Conservation (phyloP, 2,329 filamentous ascomycete genomes). For the Cladophialophora chaetospira region DNA sequence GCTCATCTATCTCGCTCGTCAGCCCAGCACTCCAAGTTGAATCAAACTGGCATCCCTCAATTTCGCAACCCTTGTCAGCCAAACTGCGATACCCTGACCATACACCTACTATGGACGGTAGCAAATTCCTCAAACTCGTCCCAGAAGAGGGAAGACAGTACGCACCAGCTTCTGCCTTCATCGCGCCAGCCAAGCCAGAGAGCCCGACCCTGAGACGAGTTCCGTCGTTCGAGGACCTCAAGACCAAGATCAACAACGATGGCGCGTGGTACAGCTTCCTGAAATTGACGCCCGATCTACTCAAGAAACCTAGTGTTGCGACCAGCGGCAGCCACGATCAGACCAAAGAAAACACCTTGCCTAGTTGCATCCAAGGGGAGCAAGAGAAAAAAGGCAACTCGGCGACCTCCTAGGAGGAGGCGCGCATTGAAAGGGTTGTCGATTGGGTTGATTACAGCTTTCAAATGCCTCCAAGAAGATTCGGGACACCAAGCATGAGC, state of each 20-base stretch:
- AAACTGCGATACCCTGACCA: background rate
- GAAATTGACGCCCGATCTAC: conserved; percentile 2
- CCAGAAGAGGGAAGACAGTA: background rate
- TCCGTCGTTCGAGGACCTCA: background rate
- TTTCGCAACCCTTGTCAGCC: background rate
- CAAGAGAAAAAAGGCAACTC: too few relatives aligned
- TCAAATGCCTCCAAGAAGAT: too few relatives aligned
- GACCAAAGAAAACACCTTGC: too few relatives aligned
- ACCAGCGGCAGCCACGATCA: too few relatives aligned
- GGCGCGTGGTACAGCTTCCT: background rate
- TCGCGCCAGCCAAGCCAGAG: background rate
- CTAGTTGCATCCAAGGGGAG: too few relatives aligned
- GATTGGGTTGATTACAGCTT: too few relatives aligned
- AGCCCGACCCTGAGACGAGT: background rate
- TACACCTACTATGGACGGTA: background rate
- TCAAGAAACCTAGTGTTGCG: too few relatives aligned
- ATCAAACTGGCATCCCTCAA: background rate
- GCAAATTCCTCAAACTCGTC: background rate
- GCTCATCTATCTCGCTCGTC: background rate
- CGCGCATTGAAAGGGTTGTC: too few relatives aligned
- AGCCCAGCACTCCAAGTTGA: background rate
- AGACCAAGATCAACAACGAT: background rate
- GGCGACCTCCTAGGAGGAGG: too few relatives aligned
- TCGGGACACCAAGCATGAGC: too few relatives aligned
- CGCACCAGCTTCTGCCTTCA: background rate